These are phyloP conservation scores for Salisapilia sapeloensis DNA, from an alignment of 352 stramenopile species.

Conservation along the genomic window DNA sequence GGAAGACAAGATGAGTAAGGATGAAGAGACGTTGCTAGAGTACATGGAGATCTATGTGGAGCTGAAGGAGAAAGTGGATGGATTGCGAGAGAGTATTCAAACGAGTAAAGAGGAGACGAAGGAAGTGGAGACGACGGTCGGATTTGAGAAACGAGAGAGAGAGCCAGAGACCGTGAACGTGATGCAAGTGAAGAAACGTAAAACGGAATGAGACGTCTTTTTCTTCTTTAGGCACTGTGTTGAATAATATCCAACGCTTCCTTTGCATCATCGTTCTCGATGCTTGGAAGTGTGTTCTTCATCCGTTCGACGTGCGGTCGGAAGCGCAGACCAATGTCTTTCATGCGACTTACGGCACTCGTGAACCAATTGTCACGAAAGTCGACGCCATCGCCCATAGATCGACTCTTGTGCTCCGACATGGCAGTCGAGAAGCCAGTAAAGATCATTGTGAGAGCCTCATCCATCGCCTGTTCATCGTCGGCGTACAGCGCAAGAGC, in stretches of 20 bases:
- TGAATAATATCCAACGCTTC: no score
- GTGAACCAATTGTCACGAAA: constrained; percentile 73
- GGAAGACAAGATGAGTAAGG: constrained; percentile 8
- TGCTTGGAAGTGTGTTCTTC: no score
- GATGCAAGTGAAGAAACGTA: no score
- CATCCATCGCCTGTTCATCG: constrained; percentile 32
- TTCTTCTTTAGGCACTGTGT: no score
- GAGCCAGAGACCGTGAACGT: no score
- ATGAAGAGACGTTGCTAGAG: constrained; percentile 43
- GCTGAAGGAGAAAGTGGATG: constrained; percentile 75
- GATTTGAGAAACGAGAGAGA: no score
- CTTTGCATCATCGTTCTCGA: no score
- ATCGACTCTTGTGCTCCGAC: constrained; percentile 58
- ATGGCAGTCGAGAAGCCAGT: constrained; percentile 57
- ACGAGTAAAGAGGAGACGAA: constrained; percentile 7
- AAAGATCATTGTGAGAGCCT: constrained; percentile 32
- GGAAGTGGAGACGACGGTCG: constrained; percentile 38
- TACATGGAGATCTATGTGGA: constrained; percentile 77
- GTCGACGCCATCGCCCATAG: constrained; percentile 44
- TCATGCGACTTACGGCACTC: constrained; percentile 55
- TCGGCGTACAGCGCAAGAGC: constrained; percentile 15
- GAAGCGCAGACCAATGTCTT: constrained; percentile 38
- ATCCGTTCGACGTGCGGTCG: no score
- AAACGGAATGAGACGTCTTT: no score
- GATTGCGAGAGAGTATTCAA: constrained; percentile 27